Evolutionary conservation across 2,329 filamentous ascomycete genomes (phyloP), one percentile per base, ranked within the genome.

Genomic region (Chaetomiaceae sp.): DNA sequence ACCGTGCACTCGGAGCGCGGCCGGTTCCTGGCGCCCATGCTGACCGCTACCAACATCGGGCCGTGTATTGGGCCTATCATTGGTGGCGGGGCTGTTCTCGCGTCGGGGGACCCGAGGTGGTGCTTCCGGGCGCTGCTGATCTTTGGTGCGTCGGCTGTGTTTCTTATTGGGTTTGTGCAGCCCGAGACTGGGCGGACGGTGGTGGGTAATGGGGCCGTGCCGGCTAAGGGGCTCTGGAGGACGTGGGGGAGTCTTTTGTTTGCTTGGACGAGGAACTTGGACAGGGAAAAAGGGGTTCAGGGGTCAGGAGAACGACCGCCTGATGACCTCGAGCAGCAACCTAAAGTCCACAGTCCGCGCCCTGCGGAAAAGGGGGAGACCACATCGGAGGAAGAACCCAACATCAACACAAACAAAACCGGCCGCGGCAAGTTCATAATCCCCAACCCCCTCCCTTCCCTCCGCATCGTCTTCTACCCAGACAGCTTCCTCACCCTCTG

Each of bases 21-120:
- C 17, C 25, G 36, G 23, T 48, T 48, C 19, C 46, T 48, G 17
- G 46, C 46, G n/a, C 46, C 46, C 8, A 39, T 48, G 46, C 23
- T 48, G 25, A 48, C 46, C 11, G 46, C 46, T 23, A 48, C 46
- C 37, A 48, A 48, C 15, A 40, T 48, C 17, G 46, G 46, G 20
- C 46, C 46, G 1, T 48, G 46, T 17, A 48, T 48, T 12, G 46
- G 46, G 9, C 46, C 46, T 15, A 23, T 48, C 17, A 48, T 48
- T 40, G 46, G 46, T 3, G 46, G 46, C 7, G 46, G 46, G 12
- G 46, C 43, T 3, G 43, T 40, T 9, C 46, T 48, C 8, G 36
- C 46, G 23, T 39, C 46, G 1, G 36, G 46, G 25, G 46, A 48
- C 20, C 46, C 36, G 6, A 8, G 46, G 17, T 39, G 46, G 46